A percentile compares a stretch with the other conserved stretches of the same genome.
Conservation (phyloP, 2,329 filamentous ascomycete species). For the Incumbomyces lentus region DNA sequence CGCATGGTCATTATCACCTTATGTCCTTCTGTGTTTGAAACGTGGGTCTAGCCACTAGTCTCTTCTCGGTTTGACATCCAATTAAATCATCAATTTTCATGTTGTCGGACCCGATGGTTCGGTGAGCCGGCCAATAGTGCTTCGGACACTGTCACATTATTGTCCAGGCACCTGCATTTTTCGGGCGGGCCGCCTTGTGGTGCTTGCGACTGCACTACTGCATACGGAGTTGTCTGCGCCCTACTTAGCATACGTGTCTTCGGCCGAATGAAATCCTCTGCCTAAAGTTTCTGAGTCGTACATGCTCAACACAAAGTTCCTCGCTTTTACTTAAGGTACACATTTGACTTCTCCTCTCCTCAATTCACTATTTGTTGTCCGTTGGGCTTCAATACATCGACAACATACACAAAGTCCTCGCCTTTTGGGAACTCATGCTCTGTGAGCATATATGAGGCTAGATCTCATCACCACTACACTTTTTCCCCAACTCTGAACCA, state of each 20-base stretch:
- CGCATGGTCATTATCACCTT: too few relatives aligned
- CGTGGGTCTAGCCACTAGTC: not conserved
- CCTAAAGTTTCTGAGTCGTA: constrained; percentile 6
- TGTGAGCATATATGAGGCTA: constrained; percentile 6
- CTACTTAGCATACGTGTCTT: not conserved
- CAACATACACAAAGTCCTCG: not conserved
- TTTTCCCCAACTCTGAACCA: not conserved
- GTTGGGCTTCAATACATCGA: constrained; percentile 2
- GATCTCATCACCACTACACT: not conserved
- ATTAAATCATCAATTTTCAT: not conserved
- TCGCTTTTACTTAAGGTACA: constrained; percentile 7
- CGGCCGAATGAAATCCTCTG: constrained; percentile 1
- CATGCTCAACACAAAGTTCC: constrained; percentile 5
- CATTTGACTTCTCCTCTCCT: not conserved
- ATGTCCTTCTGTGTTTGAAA: too few relatives aligned
- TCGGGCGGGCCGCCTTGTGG: not conserved
- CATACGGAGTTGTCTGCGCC: constrained; percentile 2
- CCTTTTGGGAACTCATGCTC: not conserved
- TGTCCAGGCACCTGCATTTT: constrained; percentile 7
- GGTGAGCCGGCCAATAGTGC: not conserved
- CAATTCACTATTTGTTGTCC: not conserved
- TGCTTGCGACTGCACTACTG: not conserved
- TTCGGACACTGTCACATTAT: constrained; percentile 5
- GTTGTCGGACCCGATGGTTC: not conserved
- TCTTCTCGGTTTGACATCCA: not conserved